Evolutionary conservation across 2,329 filamentous ascomycete species (phyloP), one percentile per base, ranked within the genome.

Genomic region (Trichophaea hybrida): DNA sequence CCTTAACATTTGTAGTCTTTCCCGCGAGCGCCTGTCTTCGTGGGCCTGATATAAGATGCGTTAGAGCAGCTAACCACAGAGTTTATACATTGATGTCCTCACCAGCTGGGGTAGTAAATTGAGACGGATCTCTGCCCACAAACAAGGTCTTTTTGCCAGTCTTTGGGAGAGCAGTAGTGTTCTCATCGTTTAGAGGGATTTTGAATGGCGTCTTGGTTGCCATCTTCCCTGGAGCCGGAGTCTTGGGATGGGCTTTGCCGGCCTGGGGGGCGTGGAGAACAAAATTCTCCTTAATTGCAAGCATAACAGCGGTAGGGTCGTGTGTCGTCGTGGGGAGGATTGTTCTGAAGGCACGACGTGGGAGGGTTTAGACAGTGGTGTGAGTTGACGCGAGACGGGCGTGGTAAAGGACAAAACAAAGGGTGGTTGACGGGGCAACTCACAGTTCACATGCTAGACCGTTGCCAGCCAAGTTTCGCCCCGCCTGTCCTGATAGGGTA

Each of bases 1-100:
- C 80, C 75, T 94, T 97, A 57, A 87, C 88, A 72, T 98, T 98
- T 56, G 93, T 97, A 1, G 91, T 97, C 74, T 98, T 98, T 77
- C 88, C 85, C 37, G 91, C 91, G 52, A 98, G 75, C 10, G 88
- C 89, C 69, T 91, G 83, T 61, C 77, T 83, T 61, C 82, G 81
- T 55, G 83, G 78, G 59, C 78, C 82, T 84, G 62, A 15, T 59
- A 64, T 24, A 17, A 49, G 13, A 24, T 49, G 38, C n/a, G 38
- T 43, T 43, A 43, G 6, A 40, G 48, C 53, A 58, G 31, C 12
- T 55, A 37, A 12, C 17, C 7, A 10, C 44, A n/a, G 24, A 49
- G 44, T 8, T 24, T 17, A 13, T n/a, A 49, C 8, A 5, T 12
- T n/a, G 7, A n/a, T 12, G 8, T 53, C 57, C 52, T 34, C 34